Conservation (phyloP, 108 stramenopile species). For the Chaetoceros tenuissimus region DNA sequence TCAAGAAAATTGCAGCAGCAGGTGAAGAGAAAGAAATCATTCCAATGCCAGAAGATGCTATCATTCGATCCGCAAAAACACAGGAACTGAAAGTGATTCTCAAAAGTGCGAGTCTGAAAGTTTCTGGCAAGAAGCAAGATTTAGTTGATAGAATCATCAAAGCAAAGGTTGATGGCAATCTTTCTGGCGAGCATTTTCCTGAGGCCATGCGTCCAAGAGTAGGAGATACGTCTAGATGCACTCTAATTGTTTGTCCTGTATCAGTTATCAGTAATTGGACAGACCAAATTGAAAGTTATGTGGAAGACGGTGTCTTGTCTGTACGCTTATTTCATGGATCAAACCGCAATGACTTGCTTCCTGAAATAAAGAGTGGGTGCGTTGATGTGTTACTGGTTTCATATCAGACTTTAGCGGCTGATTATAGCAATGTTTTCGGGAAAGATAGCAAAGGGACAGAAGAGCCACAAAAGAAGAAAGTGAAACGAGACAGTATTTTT, state of each 20-base stretch:
- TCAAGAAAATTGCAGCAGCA: background rate
- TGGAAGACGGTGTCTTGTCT: slow-evolving; percentile 18
- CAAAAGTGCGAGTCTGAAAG: background rate
- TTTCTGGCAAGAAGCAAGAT: background rate
- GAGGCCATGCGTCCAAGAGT: background rate
- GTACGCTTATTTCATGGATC: slow-evolving; percentile 44
- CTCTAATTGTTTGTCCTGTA: slow-evolving; percentile 61
- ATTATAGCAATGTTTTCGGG: slow-evolving; percentile 13
- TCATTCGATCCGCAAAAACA: no score
- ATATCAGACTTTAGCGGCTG: slow-evolving; percentile 51
- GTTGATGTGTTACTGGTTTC: slow-evolving; percentile 39
- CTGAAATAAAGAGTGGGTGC: slow-evolving; percentile 13
- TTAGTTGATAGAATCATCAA: background rate
- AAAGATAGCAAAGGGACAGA: background rate
- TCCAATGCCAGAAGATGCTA: no score
- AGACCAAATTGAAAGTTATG: slow-evolving; percentile 30
- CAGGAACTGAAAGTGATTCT: background rate
- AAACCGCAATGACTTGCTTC: slow-evolving; percentile 27
- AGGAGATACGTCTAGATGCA: slow-evolving; percentile 11
- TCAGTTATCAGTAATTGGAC: slow-evolving; percentile 58
- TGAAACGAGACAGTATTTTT: slow-evolving; percentile 20
- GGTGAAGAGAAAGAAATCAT: no score
- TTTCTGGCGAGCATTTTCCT: background rate
- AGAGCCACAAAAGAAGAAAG: slow-evolving; percentile 12
- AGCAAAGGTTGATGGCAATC: no score